phyloP scores from a whole-genome alignment of 345 rosid genomes.

The Rhodomyrtus tomentosa region DNA sequence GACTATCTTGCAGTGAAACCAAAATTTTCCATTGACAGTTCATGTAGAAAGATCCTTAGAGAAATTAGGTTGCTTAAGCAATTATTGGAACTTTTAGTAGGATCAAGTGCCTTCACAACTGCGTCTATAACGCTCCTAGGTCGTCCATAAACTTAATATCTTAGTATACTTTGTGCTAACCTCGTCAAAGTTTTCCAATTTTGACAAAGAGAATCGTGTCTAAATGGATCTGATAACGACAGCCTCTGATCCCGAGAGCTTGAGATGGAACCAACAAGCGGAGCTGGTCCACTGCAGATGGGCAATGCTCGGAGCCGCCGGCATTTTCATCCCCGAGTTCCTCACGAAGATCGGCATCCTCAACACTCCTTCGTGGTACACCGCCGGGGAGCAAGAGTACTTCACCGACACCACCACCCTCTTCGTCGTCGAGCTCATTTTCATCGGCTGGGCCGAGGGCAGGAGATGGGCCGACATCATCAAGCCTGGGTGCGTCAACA shows the following conservation, averaged over 20 bases:
- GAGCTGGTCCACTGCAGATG: constrained; percentile 92
- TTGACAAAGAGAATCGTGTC: neutral
- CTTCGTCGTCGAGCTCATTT: constrained; percentile 62
- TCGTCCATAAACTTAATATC: neutral
- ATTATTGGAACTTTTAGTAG: neutral
- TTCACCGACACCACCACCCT: constrained; percentile 91
- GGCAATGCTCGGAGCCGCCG: constrained; percentile 99
- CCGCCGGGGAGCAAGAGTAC: constrained; percentile 71
- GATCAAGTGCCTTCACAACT: neutral
- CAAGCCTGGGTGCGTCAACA: constrained; percentile 93
- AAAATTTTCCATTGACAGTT: neutral
- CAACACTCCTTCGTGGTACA: constrained; percentile 95
- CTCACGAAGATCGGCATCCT: constrained; percentile 79
- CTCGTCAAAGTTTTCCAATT: neutral
- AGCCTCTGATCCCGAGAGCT: constrained; percentile 90
- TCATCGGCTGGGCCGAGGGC: constrained; percentile 98
- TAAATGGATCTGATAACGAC: neutral
- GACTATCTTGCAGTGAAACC: neutral
- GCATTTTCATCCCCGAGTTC: constrained; percentile 93
- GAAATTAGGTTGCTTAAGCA: neutral
- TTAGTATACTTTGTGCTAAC: neutral
- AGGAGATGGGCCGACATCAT: constrained; percentile 94
- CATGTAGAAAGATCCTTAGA: neutral
- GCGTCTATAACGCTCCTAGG: neutral
- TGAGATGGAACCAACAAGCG: constrained; percentile 84